phyloP scores from a whole-genome alignment of 805 yeast species.

The Komagataella mondaviorum region DNA sequence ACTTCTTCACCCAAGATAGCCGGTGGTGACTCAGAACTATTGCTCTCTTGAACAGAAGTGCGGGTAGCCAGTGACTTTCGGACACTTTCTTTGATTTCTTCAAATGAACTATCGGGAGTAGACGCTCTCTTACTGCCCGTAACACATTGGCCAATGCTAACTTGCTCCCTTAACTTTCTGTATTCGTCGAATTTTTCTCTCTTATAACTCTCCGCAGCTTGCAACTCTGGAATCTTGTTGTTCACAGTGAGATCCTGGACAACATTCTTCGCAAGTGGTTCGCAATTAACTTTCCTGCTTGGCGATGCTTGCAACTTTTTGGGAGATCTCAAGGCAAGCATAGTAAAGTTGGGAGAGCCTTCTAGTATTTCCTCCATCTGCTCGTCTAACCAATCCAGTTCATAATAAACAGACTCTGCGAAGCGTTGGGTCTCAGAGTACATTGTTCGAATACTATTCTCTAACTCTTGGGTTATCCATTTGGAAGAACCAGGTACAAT shows the following conservation, averaged over 20 bases:
- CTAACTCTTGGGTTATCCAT: slow-evolving; percentile 34
- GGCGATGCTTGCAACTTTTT: slow-evolving; percentile 10
- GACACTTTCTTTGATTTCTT: slow-evolving; percentile 15
- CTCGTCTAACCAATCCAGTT: slow-evolving; percentile 25
- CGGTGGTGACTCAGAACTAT: slow-evolving; percentile 1
- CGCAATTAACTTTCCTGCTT: not conserved
- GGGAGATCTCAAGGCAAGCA: slow-evolving; percentile 2
- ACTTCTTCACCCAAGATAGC: not conserved
- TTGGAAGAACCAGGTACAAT: slow-evolving; percentile 37
- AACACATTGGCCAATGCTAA: not conserved
- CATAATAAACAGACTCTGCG: slow-evolving; percentile 23
- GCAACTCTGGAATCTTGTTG: slow-evolving; percentile 9
- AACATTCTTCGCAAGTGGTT: not conserved
- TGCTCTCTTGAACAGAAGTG: slow-evolving; percentile 5
- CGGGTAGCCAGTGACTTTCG: slow-evolving; percentile 16
- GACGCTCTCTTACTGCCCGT: not conserved
- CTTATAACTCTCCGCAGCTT: not conserved
- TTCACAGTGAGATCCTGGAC: slow-evolving; percentile 3
- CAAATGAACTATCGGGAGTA: slow-evolving; percentile 13
- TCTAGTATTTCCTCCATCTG: slow-evolving; percentile 22
- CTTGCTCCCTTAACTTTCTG: not conserved
- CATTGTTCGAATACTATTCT: slow-evolving; percentile 23
- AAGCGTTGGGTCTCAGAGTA: slow-evolving; percentile 23
- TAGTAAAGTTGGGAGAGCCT: slow-evolving; percentile 10
- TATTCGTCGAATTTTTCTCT: not conserved